These are phyloP conservation scores for Peronospora farinosa DNA, from an alignment of 352 stramenopile genomes.

Conservation along the genomic window DNA sequence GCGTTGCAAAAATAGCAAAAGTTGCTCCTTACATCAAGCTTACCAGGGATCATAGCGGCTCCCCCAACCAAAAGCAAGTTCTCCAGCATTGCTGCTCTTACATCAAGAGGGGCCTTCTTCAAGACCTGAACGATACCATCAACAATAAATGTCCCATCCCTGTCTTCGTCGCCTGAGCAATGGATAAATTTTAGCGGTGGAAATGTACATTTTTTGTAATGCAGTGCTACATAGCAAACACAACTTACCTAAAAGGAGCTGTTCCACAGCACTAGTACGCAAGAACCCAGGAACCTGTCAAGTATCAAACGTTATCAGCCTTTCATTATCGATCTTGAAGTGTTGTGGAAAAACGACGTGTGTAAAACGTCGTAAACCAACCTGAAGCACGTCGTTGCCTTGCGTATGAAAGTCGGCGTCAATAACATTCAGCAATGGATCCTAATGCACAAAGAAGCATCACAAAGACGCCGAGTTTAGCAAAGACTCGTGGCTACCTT, in stretches of 20 bases:
- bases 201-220: background rate
- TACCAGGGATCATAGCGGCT: slow-evolving; percentile 72
- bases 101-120: slow-evolving; percentile 56
- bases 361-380: slow-evolving; percentile 14
- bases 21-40: background rate
- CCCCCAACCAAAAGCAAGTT: slow-evolving; percentile 75
- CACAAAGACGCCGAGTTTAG: background rate
- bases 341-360: background rate
- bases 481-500: background rate
- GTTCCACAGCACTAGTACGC: slow-evolving; percentile 38
- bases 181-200: background rate
- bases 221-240: background rate
- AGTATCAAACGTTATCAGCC: background rate
- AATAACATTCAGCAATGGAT: slow-evolving; percentile 31
- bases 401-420: slow-evolving; percentile 43
- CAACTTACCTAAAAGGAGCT: slow-evolving; percentile 41
- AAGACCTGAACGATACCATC: slow-evolving; percentile 47
- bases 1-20: background rate
- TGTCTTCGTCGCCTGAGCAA: slow-evolving; percentile 27
- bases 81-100: slow-evolving; percentile 53
- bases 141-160: slow-evolving; percentile 45
- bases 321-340: background rate
- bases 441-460: slow-evolving; percentile 14
- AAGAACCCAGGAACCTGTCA: slow-evolving; percentile 36
- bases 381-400: slow-evolving; percentile 33